A percentile compares a stretch with the other conserved stretches of the same genome.
Evolutionary conservation across 495 filamentous ascomycete species (phyloP).

Genomic region (Chaetomium fimeti): DNA sequence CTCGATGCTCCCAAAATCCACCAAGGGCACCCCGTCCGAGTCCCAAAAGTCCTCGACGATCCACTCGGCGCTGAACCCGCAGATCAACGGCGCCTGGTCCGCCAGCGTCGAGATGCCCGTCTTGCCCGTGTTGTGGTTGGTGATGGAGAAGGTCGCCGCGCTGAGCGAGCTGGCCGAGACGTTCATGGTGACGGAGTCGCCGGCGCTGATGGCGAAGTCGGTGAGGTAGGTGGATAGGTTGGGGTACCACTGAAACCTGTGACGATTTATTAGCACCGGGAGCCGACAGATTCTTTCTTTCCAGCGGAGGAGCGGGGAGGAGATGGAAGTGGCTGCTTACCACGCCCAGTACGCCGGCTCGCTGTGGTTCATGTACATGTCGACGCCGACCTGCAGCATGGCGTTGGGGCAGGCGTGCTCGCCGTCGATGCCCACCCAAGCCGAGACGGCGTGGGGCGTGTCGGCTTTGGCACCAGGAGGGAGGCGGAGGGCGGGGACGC

Average conservation of each 20-base stretch:
- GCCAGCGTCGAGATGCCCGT: neutral
- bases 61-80: constrained; percentile 19
- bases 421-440: constrained; percentile 24
- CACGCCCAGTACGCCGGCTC: constrained; percentile 12
- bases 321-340: neutral
- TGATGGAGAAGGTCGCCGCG: constrained; percentile 2
- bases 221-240: neutral
- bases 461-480: constrained; percentile 15
- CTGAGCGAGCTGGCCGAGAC: constrained; percentile 2
- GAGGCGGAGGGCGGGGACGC: constrained; percentile 16
- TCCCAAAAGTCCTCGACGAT: constrained; percentile 20
- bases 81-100: constrained; percentile 4
- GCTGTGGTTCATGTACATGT: constrained; percentile 14
- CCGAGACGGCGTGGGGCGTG: constrained; percentile 23
- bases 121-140: constrained; percentile 12
- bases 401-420: constrained; percentile 6
- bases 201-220: constrained; percentile 2
- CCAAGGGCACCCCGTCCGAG: constrained; percentile 13
- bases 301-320: constrained; percentile 22
- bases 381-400: constrained; percentile 15
- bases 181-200: constrained; percentile 7
- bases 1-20: constrained; percentile 5
- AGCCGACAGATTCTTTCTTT: neutral
- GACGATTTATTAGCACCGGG: neutral
- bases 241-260: constrained; percentile 19